Conservation (phyloP, 192 early-diverging fungal genomes). For the Podila epicladia region DNA sequence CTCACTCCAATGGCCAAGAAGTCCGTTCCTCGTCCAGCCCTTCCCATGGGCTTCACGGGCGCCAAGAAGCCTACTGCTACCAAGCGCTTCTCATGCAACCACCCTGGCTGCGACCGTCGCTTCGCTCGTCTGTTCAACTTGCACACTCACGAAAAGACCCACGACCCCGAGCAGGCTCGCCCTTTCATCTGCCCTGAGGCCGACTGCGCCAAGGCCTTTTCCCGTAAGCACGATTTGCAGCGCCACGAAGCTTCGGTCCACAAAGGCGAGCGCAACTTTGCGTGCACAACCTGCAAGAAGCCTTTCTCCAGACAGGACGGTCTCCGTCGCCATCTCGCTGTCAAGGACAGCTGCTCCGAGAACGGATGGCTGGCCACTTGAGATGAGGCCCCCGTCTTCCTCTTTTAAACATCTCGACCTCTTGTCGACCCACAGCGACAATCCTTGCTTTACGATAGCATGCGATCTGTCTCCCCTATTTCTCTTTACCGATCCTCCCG, state of each 20-base stretch:
- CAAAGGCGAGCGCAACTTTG: slow-evolving; percentile 67
- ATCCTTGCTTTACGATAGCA: neutral
- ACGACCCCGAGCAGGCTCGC: slow-evolving; percentile 72
- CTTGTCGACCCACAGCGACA: slow-evolving; percentile 11
- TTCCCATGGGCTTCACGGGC: neutral
- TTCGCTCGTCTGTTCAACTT: slow-evolving; percentile 77
- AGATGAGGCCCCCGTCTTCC: slow-evolving; percentile 42
- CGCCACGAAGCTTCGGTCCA: slow-evolving; percentile 74
- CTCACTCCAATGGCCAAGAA: slow-evolving; percentile 7
- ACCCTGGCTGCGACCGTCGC: slow-evolving; percentile 61
- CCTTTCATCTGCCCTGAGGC: slow-evolving; percentile 61
- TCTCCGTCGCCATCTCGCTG: slow-evolving; percentile 64
- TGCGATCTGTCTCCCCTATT: slow-evolving; percentile 24
- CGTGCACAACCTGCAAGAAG: slow-evolving; percentile 62
- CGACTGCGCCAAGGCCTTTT: slow-evolving; percentile 66
- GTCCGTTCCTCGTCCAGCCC: neutral
- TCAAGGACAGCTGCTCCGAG: slow-evolving; percentile 43
- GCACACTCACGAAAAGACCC: slow-evolving; percentile 70
- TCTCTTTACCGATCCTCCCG: slow-evolving; percentile 34
- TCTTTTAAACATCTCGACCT: slow-evolving; percentile 32
- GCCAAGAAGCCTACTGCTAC: slow-evolving; percentile 16
- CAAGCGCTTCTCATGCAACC: slow-evolving; percentile 62
- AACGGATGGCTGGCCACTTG: slow-evolving; percentile 48
- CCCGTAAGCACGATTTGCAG: slow-evolving; percentile 76
- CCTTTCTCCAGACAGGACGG: slow-evolving; percentile 76